These are phyloP conservation scores for Carex scoparia DNA, from an alignment of 176 grass and related monocot genomes.

Conservation along the genomic window DNA sequence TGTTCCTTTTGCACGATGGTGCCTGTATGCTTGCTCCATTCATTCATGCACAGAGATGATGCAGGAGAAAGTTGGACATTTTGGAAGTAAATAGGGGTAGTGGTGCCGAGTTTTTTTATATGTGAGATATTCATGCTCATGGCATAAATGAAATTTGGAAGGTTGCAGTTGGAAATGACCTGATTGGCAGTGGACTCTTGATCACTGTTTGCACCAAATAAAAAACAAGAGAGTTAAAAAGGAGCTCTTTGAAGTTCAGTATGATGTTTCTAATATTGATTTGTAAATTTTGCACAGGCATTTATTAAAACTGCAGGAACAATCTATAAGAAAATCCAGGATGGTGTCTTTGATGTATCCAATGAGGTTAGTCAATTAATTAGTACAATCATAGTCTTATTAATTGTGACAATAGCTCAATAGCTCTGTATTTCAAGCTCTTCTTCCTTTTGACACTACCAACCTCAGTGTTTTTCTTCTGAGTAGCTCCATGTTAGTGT, in stretches of 20 bases:
- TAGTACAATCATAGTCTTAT: background rate
- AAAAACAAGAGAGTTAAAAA: background rate
- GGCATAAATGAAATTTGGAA: background rate
- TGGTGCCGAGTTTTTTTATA: background rate
- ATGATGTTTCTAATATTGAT: background rate
- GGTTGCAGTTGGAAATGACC: background rate
- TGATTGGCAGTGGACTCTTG: background rate
- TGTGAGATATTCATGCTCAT: background rate
- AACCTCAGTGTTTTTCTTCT: background rate
- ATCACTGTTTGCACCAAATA: background rate
- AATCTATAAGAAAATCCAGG: conserved; percentile 55
- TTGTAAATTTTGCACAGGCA: conserved; percentile 26
- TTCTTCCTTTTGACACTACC: background rate
- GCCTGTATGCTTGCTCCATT: background rate
- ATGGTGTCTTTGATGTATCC: conserved; percentile 48
- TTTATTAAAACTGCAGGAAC: conserved; percentile 40
- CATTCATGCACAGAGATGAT: background rate
- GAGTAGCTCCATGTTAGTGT: background rate
- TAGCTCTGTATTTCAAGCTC: background rate
- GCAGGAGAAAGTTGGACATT: background rate
- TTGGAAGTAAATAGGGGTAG: background rate
- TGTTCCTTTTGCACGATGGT: background rate
- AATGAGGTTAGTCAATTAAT: conserved; percentile 38
- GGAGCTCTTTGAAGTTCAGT: background rate
- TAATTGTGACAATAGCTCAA: background rate